These are phyloP conservation scores for Penicillium maclennaniae DNA, from an alignment of 495 filamentous ascomycete genomes.

Conservation along the genomic window DNA sequence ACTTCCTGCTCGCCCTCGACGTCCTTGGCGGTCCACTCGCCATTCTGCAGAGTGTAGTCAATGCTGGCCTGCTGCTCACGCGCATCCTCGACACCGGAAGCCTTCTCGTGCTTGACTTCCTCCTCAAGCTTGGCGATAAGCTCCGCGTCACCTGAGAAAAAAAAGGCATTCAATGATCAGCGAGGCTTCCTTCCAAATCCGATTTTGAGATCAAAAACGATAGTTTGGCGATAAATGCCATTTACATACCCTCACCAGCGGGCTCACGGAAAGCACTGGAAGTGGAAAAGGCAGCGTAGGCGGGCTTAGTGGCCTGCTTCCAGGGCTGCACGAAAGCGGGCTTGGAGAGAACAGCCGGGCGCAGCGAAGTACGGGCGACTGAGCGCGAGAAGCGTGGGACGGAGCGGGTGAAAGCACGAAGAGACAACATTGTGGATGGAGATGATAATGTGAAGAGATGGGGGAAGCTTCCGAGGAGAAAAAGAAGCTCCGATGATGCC, in stretches of 20 bases:
- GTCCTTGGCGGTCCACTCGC: slow-evolving; percentile 67
- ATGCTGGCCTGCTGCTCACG: slow-evolving; percentile 64
- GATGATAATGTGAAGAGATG: slow-evolving; percentile 15
- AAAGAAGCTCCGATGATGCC: slow-evolving; percentile 37
- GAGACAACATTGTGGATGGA: slow-evolving; percentile 65
- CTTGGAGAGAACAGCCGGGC: slow-evolving; percentile 47
- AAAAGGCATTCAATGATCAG: slow-evolving; percentile 10
- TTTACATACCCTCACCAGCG: slow-evolving; percentile 53
- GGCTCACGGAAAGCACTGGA: slow-evolving; percentile 53
- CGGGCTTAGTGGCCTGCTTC: slow-evolving; percentile 50
- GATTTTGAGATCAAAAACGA: neutral
- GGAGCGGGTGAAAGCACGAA: slow-evolving; percentile 67
- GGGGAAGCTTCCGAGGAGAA: slow-evolving; percentile 18
- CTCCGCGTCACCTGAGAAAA: slow-evolving; percentile 41
- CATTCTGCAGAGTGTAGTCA: slow-evolving; percentile 74
- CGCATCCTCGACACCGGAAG: slow-evolving; percentile 35
- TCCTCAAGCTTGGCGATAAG: slow-evolving; percentile 47
- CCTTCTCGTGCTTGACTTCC: slow-evolving; percentile 47
- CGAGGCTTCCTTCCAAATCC: neutral
- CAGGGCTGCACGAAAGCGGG: slow-evolving; percentile 44
- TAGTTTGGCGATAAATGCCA: neutral
- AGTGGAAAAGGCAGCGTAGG: slow-evolving; percentile 71
- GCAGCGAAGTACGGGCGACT: slow-evolving; percentile 44
- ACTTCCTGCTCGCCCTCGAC: slow-evolving; percentile 82
- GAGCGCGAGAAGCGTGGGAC: slow-evolving; percentile 66